Evolutionary conservation across 1,284 basidiomycete genomes (phyloP), one percentile per base, ranked within the genome.

Genomic region (Heterobasidion parviporum): DNA sequence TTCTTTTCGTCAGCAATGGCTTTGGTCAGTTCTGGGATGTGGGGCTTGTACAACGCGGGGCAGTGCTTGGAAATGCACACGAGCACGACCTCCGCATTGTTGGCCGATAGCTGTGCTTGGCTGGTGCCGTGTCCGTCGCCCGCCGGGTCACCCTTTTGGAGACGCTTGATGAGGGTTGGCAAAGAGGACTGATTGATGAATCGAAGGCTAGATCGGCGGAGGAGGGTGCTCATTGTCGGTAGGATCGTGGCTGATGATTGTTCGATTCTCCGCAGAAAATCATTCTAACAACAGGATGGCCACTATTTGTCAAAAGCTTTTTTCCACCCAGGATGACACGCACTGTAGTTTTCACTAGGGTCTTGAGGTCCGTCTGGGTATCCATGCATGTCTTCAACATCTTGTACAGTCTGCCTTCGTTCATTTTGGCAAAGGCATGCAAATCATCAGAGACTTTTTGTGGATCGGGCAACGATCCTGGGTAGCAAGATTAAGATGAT

Each of bases 141-240:
- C 51, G 56, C 59, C 18, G 57, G 47, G 53, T 72, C 67, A 16
- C 71, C 71, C 57, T 78, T 78, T 57, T 83, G 79, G 2, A 94
- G 65, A 8, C 83, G 81, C 63, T 85, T 81, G 55, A 90, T 68
- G 43, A 99, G 78, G 0, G 86, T 86, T 0, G 93, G 85, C 18
- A 99, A 80, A 1, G 89, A 89, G 0, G 93, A 92, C 50, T 87
- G 83, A 66, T 97, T 97, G 64, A 96, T 64, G 57, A 95, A 76
- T 53, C 85, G 82, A 59, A 89, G 83, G 41, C 80, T 82, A 2
- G 83, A 83, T 32, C 83, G 80, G 33, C 88, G 87, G 48, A 97
- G 70, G 60, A 98, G 72, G n/a, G 74, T 73, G 0, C 75, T 72
- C 75, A 98, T 83, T 0, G 94, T 97, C 0, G 80, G 69, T 1